These are phyloP conservation scores for Aristolochia californica DNA, from an alignment of 164 flowering plant genomes.

Conservation along the genomic window DNA sequence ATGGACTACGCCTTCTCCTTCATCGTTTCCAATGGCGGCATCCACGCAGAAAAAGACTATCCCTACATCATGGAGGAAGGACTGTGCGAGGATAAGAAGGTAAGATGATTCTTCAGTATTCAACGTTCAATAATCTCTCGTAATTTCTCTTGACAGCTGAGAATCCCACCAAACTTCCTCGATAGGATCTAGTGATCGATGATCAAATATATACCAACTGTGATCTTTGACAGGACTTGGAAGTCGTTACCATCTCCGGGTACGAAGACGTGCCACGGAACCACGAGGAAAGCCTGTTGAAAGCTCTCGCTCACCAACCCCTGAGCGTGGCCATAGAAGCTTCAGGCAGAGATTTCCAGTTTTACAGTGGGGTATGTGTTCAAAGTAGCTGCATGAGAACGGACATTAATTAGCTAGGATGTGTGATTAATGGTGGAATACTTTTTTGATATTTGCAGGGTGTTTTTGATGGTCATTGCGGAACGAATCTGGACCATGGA, in stretches of 20 bases:
- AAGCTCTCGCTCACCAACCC: slow-evolving; percentile 89
- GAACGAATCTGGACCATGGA: slow-evolving; percentile 67
- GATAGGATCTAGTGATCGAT: too few species aligned
- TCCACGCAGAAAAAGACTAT: slow-evolving; percentile 56
- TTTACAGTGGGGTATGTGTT: slow-evolving; percentile 73
- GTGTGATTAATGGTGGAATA: too few species aligned
- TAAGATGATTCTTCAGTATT: too few species aligned
- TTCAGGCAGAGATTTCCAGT: slow-evolving; percentile 85
- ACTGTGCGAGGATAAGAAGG: slow-evolving; percentile 46
- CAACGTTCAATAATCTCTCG: too few species aligned
- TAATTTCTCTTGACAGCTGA: too few species aligned
- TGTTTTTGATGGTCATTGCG: slow-evolving; percentile 71
- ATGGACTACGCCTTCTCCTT: slow-evolving; percentile 71
- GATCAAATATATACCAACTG: too few species aligned
- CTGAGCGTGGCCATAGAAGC: slow-evolving; percentile 89
- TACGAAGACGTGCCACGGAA: slow-evolving; percentile 54
- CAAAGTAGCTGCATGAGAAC: too few species aligned
- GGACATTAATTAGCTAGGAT: too few species aligned
- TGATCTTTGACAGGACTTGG: slow-evolving; percentile 11
- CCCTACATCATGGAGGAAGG: slow-evolving; percentile 69
- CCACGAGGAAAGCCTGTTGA: slow-evolving; percentile 51
- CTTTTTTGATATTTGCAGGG: slow-evolving; percentile 61
- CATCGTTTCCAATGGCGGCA: slow-evolving; percentile 46
- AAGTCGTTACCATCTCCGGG: slow-evolving; percentile 36
- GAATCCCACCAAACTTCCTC: too few species aligned